phyloP scores from a whole-genome alignment of 352 stramenopile species.

The Phytophthora syringae region DNA sequence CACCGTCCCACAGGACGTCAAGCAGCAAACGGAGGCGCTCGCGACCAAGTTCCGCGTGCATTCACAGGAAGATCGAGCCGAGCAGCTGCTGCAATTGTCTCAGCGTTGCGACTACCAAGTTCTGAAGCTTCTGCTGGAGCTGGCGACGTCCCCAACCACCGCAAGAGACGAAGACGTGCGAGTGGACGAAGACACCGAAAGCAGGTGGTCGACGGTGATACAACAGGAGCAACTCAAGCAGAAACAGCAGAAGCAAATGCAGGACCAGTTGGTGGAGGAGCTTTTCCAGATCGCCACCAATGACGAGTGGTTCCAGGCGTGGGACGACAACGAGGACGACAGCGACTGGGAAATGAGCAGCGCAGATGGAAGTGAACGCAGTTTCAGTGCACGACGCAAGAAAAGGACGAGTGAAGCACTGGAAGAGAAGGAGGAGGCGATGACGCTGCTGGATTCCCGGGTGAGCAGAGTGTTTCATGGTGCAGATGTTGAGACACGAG shows the following conservation, averaged over 20 bases:
- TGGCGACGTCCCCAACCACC: conserved; percentile 54
- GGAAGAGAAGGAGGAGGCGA: conserved; percentile 18
- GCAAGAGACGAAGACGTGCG: conserved; percentile 44
- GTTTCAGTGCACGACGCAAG: conserved; percentile 8
- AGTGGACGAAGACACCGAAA: conserved; percentile 30
- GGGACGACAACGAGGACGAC: conserved; percentile 57
- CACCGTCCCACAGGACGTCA: conserved; percentile 53
- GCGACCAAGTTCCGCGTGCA: conserved; percentile 65
- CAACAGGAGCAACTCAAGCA: conserved; percentile 28
- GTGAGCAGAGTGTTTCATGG: conserved; percentile 7
- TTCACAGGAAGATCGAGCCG: conserved; percentile 49
- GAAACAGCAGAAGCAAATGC: conserved; percentile 24
- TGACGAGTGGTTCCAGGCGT: conserved; percentile 74
- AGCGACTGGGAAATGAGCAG: conserved; percentile 36
- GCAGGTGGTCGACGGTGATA: conserved; percentile 24
- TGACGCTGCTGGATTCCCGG: conserved; percentile 11
- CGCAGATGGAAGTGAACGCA: neutral
- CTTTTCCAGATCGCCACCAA: conserved; percentile 68
- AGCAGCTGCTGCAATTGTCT: conserved; percentile 42
- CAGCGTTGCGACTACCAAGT: conserved; percentile 48
- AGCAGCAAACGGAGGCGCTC: conserved; percentile 44
- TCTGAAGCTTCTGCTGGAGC: conserved; percentile 67
- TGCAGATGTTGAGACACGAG: neutral
- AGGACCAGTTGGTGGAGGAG: conserved; percentile 54
- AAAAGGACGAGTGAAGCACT: conserved; percentile 28